Conservation (phyloP, 2,329 filamentous ascomycete genomes). For the Lachnellula occidentalis region DNA sequence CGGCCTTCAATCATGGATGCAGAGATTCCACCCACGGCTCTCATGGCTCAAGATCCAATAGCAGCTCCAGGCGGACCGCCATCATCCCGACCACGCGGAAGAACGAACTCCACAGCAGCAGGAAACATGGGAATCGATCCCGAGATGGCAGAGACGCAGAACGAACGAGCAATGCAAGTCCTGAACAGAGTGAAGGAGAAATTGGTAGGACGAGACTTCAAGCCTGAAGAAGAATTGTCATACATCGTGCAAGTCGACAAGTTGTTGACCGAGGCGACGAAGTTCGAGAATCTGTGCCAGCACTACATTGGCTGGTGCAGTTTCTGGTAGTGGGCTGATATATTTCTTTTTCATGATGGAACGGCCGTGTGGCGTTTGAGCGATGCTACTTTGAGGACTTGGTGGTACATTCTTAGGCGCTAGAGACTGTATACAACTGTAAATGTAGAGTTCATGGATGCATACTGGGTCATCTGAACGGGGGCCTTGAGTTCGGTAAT, state of each 20-base stretch:
- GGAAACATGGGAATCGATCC: slow-evolving; percentile 30
- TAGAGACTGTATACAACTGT: too few relatives aligned
- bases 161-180: slow-evolving; percentile 87
- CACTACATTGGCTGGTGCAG: slow-evolving; percentile 99
- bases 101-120: slow-evolving; percentile 53
- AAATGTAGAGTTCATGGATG: too few relatives aligned
- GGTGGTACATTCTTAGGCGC: too few relatives aligned
- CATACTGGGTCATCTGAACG: too few relatives aligned
- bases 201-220: slow-evolving; percentile 89
- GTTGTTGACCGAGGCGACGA: slow-evolving; percentile 90
- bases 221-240: slow-evolving; percentile 74
- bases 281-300: slow-evolving; percentile 94
- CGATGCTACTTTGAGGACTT: too few relatives aligned
- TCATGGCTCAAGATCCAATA: slow-evolving; percentile 41
- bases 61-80: slow-evolving; percentile 40
- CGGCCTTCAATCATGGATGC: slow-evolving; percentile 66
- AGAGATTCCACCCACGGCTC: slow-evolving; percentile 53
- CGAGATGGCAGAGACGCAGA: slow-evolving; percentile 73
- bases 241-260: slow-evolving; percentile 89
- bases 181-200: slow-evolving; percentile 91
- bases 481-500: too few relatives aligned
- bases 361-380: too few relatives aligned
- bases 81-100: slow-evolving; percentile 45
- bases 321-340: slow-evolving; percentile 64
- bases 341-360: too few relatives aligned